Evolutionary conservation across 495 filamentous ascomycete genomes (phyloP).

Genomic region (Penicillium coprophilum): DNA sequence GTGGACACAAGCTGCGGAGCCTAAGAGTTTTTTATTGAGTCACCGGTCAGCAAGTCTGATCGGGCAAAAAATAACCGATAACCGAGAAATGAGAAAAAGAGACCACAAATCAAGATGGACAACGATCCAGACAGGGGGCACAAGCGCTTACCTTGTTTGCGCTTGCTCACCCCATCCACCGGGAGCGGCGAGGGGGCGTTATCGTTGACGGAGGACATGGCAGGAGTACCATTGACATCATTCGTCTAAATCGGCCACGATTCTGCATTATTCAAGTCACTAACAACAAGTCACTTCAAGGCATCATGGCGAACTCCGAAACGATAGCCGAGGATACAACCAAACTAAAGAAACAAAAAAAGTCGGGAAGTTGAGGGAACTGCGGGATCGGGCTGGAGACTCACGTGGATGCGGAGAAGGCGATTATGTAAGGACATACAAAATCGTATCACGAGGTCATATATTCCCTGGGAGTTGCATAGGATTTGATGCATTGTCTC

Average conservation of each 20-base stretch:
- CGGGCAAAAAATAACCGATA: neutral
- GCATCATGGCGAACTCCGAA: constrained; percentile 21
- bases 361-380: constrained; percentile 30
- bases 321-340: constrained; percentile 26
- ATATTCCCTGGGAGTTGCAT: neutral
- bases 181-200: constrained; percentile 32
- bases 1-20: constrained; percentile 47
- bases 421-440: constrained; percentile 27
- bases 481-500: neutral
- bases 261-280: constrained; percentile 26
- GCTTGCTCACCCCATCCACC: constrained; percentile 37
- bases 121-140: constrained; percentile 4
- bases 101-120: neutral
- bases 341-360: constrained; percentile 23
- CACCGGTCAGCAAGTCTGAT: constrained; percentile 17
- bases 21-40: constrained; percentile 30
- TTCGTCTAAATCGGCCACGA: constrained; percentile 26
- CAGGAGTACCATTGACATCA: constrained; percentile 33
- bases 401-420: constrained; percentile 37
- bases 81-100: neutral
- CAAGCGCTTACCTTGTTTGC: constrained; percentile 33
- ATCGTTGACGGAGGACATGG: constrained; percentile 36
- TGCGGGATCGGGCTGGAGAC: constrained; percentile 31
- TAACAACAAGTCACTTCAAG: constrained; percentile 13
- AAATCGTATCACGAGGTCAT: neutral